Base-by-base conservation (phyloP, 805 yeast genomes). In the Ogataea angusta region DNA sequence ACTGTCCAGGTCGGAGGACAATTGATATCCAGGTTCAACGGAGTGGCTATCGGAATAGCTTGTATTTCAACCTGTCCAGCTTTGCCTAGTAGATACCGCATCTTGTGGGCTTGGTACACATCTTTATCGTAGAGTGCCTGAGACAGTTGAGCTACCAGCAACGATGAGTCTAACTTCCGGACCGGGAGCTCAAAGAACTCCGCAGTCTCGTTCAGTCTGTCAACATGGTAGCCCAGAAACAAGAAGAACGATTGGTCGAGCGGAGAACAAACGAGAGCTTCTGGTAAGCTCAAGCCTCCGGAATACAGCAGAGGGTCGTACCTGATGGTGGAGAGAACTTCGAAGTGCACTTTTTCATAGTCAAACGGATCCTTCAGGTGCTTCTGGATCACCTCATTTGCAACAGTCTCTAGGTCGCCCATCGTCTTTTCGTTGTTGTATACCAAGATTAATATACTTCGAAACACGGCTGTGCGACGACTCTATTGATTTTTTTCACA, bases 251-350 rank as follows among this genome's bases (percentile, higher is more conserved):
- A 53, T 6, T 46, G 46, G 18, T 65, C 57, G 25, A 54, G 43
- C 16, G 48, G 51, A 34, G 52, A 30, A 36, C 53, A 38, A 38
- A 48, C 34, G 41, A 56, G 51, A 19, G 61, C 62, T 30, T 60
- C 48, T 16, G 48, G 40, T 19, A 60, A 25, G 7, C 47, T 45
- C 8, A 47, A 4, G 2, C 59, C 51, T 3, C 54, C 57, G 7
- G 46, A 45, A n/a, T 63, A 54, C 38, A 84, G 58, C 8, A 57
- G 49, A 1, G 95, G 91, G 50, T 86, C 95, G 55, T 82, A 88
- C 36, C 96, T 67, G 27, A 88, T 71, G 2, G 95, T 80, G 28
- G 89, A 75, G 21, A 87, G 62, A 12, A 87, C 59, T 47, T 79
- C 75, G 53, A 85, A 80, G 5, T 67, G 34, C 2, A 34, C 16